Evolutionary conservation across 2,329 filamentous ascomycete species (phyloP), one percentile per base, ranked within the genome.

Genomic region (Paramyrothecium roridum): DNA sequence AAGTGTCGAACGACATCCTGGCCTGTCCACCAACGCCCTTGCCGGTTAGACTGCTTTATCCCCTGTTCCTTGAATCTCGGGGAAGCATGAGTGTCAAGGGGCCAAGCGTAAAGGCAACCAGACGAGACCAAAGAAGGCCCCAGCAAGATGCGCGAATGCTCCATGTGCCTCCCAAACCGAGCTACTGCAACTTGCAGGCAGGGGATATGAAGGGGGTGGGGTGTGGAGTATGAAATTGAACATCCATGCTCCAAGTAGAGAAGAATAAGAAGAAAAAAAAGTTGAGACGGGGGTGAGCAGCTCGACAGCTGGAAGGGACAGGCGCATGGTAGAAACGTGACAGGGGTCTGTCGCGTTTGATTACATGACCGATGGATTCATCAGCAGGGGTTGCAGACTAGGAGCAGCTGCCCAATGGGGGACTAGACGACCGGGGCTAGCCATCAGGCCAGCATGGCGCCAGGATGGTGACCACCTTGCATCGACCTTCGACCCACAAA

Each of bases 251-350:
- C 43, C 37, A 50, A 54, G 50, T 26, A 57, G 45, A 45, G 52
- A 52, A 53, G 54, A 37, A 52, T 22, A 56, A 47, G 30, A 47
- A 30, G n/a, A 20, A 54, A 50, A 12, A 40, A 33, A n/a, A 40
- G 49, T 51, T 51, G 49, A 40, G 49, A 51, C 49, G 49, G 49
- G 49, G 49, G 65, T 63, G 62, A 56, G 59, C 22, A 30, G 26
- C 26, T 30, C 26, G 26, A 30, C 10, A n/a, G 58, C 64, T 59
- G 61, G 65, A 65, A 61, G 73, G 71, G 72, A 69, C 77, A 76
- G 74, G 63, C 71, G 75, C 76, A 80, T 80, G 75, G 75, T 70
- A 75, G 72, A 77, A 77, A 76, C 70, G 74, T 76, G 76, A 78
- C 74, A 77, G 71, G 76, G 76, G 66, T 67, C 65, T 61, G 66